Evolutionary conservation across 1,284 basidiomycete species (phyloP), one percentile per base, ranked within the genome.

Genomic region (Trametes versicolor): DNA sequence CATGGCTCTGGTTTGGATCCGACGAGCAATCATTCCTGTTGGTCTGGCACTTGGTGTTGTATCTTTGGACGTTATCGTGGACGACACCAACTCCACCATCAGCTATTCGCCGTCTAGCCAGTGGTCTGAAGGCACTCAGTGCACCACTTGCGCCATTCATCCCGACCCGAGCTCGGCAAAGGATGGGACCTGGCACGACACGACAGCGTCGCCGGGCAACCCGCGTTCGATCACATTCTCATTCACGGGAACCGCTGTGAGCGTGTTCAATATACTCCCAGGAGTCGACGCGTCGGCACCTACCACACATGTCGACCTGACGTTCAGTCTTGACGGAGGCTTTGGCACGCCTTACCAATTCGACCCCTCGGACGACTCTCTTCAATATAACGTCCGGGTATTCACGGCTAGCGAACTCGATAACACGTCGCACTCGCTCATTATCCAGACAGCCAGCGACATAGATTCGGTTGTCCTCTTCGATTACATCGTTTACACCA

Each of bases 31-130:
- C 54, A 9, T 56, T 32, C 39, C 23, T 15, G 12, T 45, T 19
- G 41, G 13, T 12, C 17, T 34, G 6, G 25, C 41, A 32, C 17
- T 32, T 68, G 39, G 77, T 76, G 36, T 66, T 65, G 15, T 62
- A 13, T 32, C 29, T 15, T 21, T 52, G 9, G 55, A 36, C 19
- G 15, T 27, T 32, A 7, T 34, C n/a, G 55, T 57, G 8, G 55
- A 63, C 49, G 61, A 62, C 39, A 36, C 34, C 6, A 55, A 58
- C 32, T 15, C 55, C 8, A 37, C 21, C 2, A 47, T 63, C 27
- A 36, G 9, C 17, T 63, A 63, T 21, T 27, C 45, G 15, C 61
- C 61, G 2, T 12, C 61, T 3, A 36, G 37, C 55, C 45, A 48
- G 17, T 63, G 61, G 61, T 45, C 54, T 37, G 39, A 63, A 29